Conservation (phyloP, 148 eudicot genomes). For the Drosera capensis region DNA sequence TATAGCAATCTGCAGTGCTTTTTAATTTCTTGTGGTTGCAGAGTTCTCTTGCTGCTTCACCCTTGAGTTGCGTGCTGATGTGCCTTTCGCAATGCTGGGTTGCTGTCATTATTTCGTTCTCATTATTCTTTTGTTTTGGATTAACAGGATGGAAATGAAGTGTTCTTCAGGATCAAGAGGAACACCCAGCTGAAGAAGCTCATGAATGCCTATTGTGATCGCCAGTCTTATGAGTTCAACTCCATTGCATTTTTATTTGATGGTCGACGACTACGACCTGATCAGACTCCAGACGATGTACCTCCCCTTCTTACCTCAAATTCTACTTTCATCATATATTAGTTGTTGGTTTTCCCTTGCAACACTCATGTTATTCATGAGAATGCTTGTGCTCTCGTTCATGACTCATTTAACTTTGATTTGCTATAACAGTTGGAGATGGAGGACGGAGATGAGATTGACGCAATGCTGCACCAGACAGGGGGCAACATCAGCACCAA, state of each 20-base stretch:
- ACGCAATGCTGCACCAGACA: constrained; percentile 19
- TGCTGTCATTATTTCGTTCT: background rate
- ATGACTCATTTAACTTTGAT: too few relatives aligned
- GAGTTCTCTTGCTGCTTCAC: too few relatives aligned
- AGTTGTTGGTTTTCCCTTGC: background rate
- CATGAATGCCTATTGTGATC: constrained; percentile 20
- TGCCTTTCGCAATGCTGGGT: background rate
- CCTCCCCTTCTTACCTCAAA: too few relatives aligned
- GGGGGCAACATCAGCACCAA: constrained; percentile 9
- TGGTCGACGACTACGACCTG: constrained; percentile 18
- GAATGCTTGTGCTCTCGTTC: too few relatives aligned
- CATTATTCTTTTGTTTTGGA: too few relatives aligned
- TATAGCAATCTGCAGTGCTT: too few relatives aligned
- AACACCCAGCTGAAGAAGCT: constrained; percentile 18
- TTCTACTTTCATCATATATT: too few relatives aligned
- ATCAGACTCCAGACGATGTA: constrained; percentile 20
- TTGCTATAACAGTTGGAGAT: constrained; percentile 11
- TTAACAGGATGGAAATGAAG: constrained; percentile 13
- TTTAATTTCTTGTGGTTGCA: too few relatives aligned
- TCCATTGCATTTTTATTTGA: constrained; percentile 15
- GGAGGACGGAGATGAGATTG: constrained; percentile 22
- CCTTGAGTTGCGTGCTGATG: too few relatives aligned
- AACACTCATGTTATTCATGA: background rate
- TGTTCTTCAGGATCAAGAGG: constrained; percentile 16
- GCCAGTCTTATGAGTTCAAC: constrained; percentile 13